Evolutionary conservation across 306 rosid species (phyloP).

Genomic region (Prunus kanzakura): DNA sequence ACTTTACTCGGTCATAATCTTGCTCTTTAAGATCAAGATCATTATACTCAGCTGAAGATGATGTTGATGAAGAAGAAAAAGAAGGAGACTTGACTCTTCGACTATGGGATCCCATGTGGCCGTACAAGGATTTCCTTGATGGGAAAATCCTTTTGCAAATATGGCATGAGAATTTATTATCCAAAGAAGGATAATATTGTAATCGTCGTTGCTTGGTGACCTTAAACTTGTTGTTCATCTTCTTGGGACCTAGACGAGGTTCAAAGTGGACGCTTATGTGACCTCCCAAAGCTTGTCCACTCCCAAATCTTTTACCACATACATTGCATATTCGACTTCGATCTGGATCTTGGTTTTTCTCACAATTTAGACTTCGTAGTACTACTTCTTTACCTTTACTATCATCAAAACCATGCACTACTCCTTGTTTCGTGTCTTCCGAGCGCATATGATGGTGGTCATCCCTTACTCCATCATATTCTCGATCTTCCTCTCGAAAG

Average conservation of each 20-base stretch:
- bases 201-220: background rate
- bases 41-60: background rate
- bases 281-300: slow-evolving; percentile 10
- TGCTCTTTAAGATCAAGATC: background rate
- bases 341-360: background rate
- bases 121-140: background rate
- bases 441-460: no score
- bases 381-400: background rate
- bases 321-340: background rate
- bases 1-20: background rate
- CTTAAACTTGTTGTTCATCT: background rate
- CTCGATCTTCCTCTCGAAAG: background rate
- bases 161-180: background rate
- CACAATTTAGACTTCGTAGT: background rate
- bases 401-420: background rate
- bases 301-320: background rate
- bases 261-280: slow-evolving; percentile 4
- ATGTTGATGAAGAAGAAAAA: background rate
- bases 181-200: background rate
- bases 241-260: background rate
- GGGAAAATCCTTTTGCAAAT: background rate
- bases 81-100: background rate
- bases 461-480: background rate
- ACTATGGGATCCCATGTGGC: background rate
- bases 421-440: no score